Conservation (phyloP, 139 green algal species). For the Closterium sp. region DNA sequence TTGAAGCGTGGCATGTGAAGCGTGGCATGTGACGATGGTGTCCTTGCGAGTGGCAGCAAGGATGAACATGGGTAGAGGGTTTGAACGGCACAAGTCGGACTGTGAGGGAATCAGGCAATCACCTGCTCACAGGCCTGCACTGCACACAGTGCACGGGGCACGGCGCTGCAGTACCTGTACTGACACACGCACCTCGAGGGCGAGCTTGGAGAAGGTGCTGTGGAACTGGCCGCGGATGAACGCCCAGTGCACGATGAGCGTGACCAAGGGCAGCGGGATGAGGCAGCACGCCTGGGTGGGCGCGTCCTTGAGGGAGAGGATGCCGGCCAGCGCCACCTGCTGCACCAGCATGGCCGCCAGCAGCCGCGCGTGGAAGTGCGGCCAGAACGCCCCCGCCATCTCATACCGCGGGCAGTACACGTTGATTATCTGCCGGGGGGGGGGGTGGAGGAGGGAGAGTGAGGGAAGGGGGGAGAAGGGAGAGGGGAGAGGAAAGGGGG, state of each 20-base stretch:
- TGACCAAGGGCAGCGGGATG: slow-evolving; percentile 36
- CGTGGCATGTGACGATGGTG: no score
- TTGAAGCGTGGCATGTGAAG: not conserved
- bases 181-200: slow-evolving; percentile 22
- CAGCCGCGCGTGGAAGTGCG: slow-evolving; percentile 29
- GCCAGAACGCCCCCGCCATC: slow-evolving; percentile 35
- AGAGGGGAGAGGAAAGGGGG: no score
- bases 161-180: no score
- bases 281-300: slow-evolving; percentile 1
- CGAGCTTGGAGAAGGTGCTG: not conserved
- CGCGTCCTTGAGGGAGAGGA: slow-evolving; percentile 40
- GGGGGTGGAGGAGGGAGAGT: not conserved
- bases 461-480: not conserved
- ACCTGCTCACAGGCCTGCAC: not conserved
- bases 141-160: not conserved
- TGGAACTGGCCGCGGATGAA: slow-evolving; percentile 22
- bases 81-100: no score
- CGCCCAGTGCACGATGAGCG: slow-evolving; percentile 22
- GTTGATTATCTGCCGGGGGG: slow-evolving; percentile 31
- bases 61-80: no score
- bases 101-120: no score
- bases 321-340: slow-evolving; percentile 31
- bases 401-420: slow-evolving; percentile 38
- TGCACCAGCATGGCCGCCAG: slow-evolving; percentile 32
- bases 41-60: no score